Evolutionary conservation across 2,329 filamentous ascomycete genomes (phyloP), one percentile per base, ranked within the genome.

Genomic region (Claviceps capensis): DNA sequence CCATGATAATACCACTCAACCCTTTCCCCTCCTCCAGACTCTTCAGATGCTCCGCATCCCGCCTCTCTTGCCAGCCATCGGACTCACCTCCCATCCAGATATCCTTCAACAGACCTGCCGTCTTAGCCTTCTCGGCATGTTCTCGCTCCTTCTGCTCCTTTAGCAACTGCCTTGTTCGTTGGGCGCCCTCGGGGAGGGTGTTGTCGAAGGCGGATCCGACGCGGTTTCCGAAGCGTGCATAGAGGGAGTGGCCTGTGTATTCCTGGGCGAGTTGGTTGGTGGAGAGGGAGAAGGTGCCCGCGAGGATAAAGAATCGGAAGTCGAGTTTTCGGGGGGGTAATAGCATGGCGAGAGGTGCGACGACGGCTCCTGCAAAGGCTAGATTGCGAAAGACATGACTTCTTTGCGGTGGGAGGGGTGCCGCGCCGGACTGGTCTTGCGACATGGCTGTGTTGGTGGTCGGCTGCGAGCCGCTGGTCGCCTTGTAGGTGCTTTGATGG

Each of bases 21-120:
- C 77, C 77, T 59, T 74, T 76, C 4, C 78, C 78, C 55, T 78
- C 73, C 49, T 75, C 70, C 41, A 81, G 62, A 53, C 74, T 76
- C 63, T 72, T 73, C 54, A 68, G 68, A 59, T 80, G 76, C 62
- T 73, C 70, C 60, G 70, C 69, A 3, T 71, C 67, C 55, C 77
- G 68, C 69, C 74, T 73, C 65, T 72, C 64, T 61, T 71, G 69
- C 78, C 78, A 81, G 56, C 75, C 70, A 45, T 72, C 69, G n/a
- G 64, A 64, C 62, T 80, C 77, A 40, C 70, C 71, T 37, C 79
- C 79, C 72, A 79, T 76, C 79, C 79, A 82, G 16, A 81, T 62
- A 56, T 70, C 70, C 55, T 73, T 67, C 51, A 78, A 62, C 48
- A 65, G 48, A 52, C 64, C 58, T 11, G 61, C 62, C 34, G 62